phyloP scores from a whole-genome alignment of 352 stramenopile species.

The Pythium monospermum region DNA sequence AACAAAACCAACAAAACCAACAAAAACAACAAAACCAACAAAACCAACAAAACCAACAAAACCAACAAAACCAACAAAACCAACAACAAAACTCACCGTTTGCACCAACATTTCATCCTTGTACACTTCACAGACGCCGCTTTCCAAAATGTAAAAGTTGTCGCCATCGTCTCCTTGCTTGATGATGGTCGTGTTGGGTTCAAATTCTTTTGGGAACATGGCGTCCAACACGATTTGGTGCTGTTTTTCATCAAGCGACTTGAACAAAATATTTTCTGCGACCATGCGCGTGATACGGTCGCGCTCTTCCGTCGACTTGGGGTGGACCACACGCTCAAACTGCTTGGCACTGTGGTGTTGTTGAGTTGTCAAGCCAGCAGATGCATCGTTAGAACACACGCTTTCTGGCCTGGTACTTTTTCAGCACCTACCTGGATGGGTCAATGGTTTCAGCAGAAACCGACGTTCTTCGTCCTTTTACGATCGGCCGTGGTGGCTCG shows the following conservation, averaged over 20 bases:
- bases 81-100: slow-evolving; percentile 33
- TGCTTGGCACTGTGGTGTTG: slow-evolving; percentile 48
- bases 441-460: slow-evolving; percentile 87
- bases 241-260: slow-evolving; percentile 86
- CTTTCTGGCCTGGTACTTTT: background rate
- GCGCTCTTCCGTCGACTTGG: slow-evolving; percentile 78
- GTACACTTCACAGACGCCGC: slow-evolving; percentile 88
- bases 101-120: slow-evolving; percentile 86
- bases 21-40: background rate
- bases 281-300: slow-evolving; percentile 79
- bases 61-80: slow-evolving; percentile 3
- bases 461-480: slow-evolving; percentile 83
- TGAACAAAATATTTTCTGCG: slow-evolving; percentile 88
- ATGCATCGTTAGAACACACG: background rate
- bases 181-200: slow-evolving; percentile 77
- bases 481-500: slow-evolving; percentile 52
- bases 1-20: background rate
- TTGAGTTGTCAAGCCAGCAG: background rate
- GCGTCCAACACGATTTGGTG: slow-evolving; percentile 80
- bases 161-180: slow-evolving; percentile 89
- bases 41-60: no score
- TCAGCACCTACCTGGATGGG: slow-evolving; percentile 43
- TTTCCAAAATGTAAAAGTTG: slow-evolving; percentile 95
- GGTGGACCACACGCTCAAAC: slow-evolving; percentile 79
- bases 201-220: slow-evolving; percentile 85